These are phyloP conservation scores for Cokeromyces recurvatus DNA, from an alignment of 371 early-diverging fungal species.

Conservation along the genomic window DNA sequence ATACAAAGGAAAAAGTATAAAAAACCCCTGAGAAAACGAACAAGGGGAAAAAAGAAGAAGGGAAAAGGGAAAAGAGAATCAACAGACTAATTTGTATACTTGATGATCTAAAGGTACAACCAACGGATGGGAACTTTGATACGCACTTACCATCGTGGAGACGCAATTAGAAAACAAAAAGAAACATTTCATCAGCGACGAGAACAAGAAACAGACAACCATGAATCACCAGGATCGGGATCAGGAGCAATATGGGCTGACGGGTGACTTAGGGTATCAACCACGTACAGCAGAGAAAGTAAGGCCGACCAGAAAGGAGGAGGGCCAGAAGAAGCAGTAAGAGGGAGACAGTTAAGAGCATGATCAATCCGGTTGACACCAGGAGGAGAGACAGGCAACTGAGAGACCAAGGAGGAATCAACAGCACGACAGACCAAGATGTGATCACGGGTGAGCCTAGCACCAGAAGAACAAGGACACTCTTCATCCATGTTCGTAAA, in stretches of 20 bases:
- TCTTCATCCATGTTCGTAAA: conserved; percentile 1
- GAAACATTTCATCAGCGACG: not conserved
- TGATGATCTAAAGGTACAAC: not conserved
- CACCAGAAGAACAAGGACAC: not conserved
- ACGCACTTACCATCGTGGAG: not conserved
- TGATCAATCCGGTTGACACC: not conserved
- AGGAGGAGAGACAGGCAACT: not conserved
- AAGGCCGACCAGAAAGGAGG: conserved; percentile 1
- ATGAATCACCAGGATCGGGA: not conserved
- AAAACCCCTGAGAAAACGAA: too few relatives aligned
- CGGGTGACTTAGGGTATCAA: not conserved
- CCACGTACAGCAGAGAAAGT: not conserved
- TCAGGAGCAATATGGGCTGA: not conserved
- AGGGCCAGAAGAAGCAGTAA: not conserved
- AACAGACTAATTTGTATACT: too few relatives aligned
- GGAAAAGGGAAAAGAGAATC: too few relatives aligned
- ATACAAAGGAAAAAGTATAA: too few relatives aligned
- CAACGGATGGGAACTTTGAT: not conserved
- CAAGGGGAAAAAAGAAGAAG: too few relatives aligned
- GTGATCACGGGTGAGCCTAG: not conserved
- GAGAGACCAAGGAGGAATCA: not conserved
- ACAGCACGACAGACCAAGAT: not conserved
- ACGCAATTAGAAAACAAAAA: not conserved
- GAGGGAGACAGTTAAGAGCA: not conserved
- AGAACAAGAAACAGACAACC: not conserved